These are phyloP conservation scores for Bretziella fagacearum DNA, from an alignment of 2,329 filamentous ascomycete genomes.

Conservation along the genomic window DNA sequence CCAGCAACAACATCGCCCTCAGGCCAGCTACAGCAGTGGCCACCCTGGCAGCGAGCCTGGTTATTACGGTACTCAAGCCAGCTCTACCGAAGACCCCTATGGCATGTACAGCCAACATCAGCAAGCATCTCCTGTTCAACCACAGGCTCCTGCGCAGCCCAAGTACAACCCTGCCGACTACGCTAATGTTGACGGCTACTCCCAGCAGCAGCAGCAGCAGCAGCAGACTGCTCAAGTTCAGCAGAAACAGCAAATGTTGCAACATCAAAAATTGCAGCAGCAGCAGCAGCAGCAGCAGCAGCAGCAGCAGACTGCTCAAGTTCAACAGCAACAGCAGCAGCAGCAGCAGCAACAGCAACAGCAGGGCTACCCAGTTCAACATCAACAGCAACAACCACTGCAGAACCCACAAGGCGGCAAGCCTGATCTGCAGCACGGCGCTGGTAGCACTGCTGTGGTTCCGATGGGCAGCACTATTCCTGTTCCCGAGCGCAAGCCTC, in stretches of 20 bases:
- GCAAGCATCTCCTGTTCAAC: conserved; percentile 22
- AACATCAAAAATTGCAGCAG: conserved; percentile 20
- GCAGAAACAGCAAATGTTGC: conserved; percentile 17
- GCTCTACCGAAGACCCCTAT: conserved; percentile 6
- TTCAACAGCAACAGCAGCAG: conserved; percentile 18
- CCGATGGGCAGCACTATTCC: conserved; percentile 18
- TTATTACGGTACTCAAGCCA: neutral
- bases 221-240: conserved; percentile 24
- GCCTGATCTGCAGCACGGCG: conserved; percentile 19
- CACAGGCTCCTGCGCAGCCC: conserved; percentile 32
- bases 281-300: conserved; percentile 22
- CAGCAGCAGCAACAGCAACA: conserved; percentile 14
- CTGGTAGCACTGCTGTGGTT: conserved; percentile 17
- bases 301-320: conserved; percentile 23
- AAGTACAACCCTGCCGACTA: conserved; percentile 69
- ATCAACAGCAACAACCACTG: conserved; percentile 19
- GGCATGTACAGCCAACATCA: conserved; percentile 19
- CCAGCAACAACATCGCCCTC: conserved; percentile 22
- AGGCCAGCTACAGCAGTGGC: conserved; percentile 21
- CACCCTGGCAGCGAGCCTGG: conserved; percentile 8
- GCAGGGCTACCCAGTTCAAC: conserved; percentile 17
- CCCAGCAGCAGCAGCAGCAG: conserved; percentile 22
- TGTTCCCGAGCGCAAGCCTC: conserved; percentile 32
- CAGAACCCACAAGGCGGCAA: conserved; percentile 22
- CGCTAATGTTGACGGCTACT: conserved; percentile 37